Conservation (phyloP, 371 early-diverging fungal genomes). For the Mucor circinelloides region DNA sequence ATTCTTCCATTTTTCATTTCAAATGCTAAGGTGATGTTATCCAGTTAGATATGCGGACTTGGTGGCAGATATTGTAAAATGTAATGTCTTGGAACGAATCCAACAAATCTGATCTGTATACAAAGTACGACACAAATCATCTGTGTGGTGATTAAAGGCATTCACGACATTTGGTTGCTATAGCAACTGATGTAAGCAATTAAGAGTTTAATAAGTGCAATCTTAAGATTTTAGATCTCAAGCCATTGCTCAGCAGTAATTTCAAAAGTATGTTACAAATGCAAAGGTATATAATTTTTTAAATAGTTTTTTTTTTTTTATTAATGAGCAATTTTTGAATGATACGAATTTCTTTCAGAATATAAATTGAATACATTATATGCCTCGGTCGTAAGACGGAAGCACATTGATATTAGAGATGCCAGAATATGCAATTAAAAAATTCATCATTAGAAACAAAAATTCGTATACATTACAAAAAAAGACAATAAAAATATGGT, state of each 20-base stretch:
- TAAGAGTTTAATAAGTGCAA: no score
- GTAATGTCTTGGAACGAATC: neutral
- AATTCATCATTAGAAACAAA: constrained; percentile 26
- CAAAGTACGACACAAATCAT: no score
- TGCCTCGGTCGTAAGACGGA: constrained; percentile 34
- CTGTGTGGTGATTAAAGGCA: no score
- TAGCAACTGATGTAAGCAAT: no score
- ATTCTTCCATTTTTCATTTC: neutral
- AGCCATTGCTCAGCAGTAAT: no score
- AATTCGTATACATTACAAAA: constrained; percentile 10
- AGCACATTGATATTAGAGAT: constrained; percentile 39
- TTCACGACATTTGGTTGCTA: no score
- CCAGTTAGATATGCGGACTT: neutral
- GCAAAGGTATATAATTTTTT: no score
- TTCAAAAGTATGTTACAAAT: no score
- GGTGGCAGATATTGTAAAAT: neutral
- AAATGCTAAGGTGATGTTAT: neutral
- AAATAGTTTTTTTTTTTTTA: neutral
- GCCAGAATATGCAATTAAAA: constrained; percentile 34
- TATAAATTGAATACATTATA: constrained; percentile 37
- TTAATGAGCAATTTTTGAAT: neutral
- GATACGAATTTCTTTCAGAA: constrained; percentile 26
- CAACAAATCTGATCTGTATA: no score
- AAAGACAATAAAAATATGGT: constrained; percentile 2
- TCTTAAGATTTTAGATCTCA: no score